Evolutionary conservation across 2,329 filamentous ascomycete genomes (phyloP), one percentile per base, ranked within the genome.

Genomic region (Parastagonospora avenae): DNA sequence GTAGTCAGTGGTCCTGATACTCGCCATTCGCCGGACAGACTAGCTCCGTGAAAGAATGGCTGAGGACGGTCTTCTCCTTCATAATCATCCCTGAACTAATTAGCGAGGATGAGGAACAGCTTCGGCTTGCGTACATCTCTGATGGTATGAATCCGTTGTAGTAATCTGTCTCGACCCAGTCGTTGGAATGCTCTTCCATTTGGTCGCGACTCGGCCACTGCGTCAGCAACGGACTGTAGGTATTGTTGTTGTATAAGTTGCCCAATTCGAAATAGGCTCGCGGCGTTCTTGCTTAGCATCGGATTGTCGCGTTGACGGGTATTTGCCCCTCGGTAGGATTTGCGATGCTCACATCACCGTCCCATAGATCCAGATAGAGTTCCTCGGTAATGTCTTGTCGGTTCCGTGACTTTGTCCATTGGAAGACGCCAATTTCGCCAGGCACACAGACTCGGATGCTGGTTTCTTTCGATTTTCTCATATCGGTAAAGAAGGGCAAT

Each of bases 181-280:
- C 41, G 15, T 43, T 43, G 16, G 24, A 43, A 11, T 28, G 10
- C 2, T 35, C 11, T 11, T n/a, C 10, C 41, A 43, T 43, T 9
- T 19, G 8, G 7, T 43, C 41, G 9, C 9, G 29, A 14, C 15
- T 14, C 11, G 41, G 41, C 59, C 59, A 59, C 10, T 46, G 36
- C 4, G 57, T 33, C 30, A 59, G 33, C 9, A 61, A 32, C 1
- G 44, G 44, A 8, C 55, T 47, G 24, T 48, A 44, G 9, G 15
- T 28, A 3, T 30, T 27, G 12, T 43, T 46, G 31, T 46, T 57
- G 2, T 47, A 35, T 9, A 27, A 29, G 16, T 60, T 60, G 2
- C 56, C 54, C 2, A 62, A 38, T 24, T 59, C 59, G n/a, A 62
- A 62, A 19, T 57, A 62, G 2, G 56, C 56, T n/a, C 59, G 49